Evolutionary conservation across 768 basidiomycete species (phyloP).

Genomic region (Mycena belliarum): DNA sequence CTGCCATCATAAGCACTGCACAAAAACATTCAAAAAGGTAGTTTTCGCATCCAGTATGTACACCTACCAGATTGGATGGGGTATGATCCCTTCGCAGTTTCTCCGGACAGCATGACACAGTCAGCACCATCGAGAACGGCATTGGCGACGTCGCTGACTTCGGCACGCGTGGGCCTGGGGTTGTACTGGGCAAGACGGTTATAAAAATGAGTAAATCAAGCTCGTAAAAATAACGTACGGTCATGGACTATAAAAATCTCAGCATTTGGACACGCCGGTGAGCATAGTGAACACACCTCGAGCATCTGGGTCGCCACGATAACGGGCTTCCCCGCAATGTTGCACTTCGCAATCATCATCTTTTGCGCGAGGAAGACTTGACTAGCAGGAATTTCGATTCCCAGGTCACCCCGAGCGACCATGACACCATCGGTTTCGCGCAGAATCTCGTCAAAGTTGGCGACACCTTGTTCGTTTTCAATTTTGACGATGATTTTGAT

Average conservation of each 20-base stretch:
- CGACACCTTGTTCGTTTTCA: constrained; percentile 98
- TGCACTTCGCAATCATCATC: constrained; percentile 99
- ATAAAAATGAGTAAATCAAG: background rate
- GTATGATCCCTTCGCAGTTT: constrained; percentile 97
- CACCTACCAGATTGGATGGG: constrained; percentile 83
- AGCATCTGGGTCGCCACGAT: constrained; percentile 99
- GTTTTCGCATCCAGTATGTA: background rate
- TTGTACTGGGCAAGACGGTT: constrained; percentile 65
- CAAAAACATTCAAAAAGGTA: constrained; percentile 7
- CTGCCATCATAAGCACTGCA: constrained; percentile 98
- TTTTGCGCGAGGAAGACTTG: constrained; percentile 99
- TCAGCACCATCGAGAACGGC: constrained; percentile 98
- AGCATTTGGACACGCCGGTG: background rate
- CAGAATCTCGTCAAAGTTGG: constrained; percentile 98
- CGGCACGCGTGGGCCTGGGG: constrained; percentile 97
- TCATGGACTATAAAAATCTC: constrained; percentile 75
- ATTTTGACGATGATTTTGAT: constrained; percentile 99
- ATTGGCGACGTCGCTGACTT: constrained; percentile 98
- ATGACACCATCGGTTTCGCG: constrained; percentile 97
- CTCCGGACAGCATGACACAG: constrained; percentile 99
- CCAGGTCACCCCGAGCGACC: constrained; percentile 99
- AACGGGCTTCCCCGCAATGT: constrained; percentile 95
- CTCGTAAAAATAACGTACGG: constrained; percentile 47
- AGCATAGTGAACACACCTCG: constrained; percentile 55
- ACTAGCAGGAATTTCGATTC: constrained; percentile 99